Evolutionary conservation across 148 eudicot species (phyloP), one percentile per base, ranked within the genome.

Genomic region (Rhododendron henanense): DNA sequence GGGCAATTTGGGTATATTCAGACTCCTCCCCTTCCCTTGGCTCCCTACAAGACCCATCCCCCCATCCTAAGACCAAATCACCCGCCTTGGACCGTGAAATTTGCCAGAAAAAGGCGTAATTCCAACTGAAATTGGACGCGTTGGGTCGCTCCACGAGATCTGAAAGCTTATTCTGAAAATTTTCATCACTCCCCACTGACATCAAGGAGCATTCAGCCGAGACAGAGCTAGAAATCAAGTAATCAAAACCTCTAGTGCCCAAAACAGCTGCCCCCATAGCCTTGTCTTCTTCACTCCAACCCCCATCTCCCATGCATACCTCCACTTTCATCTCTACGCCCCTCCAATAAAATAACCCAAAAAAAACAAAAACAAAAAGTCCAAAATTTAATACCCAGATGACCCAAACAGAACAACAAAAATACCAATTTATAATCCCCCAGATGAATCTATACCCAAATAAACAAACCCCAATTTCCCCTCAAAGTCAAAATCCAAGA

Each of bases 41-140:
- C 91, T 97, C 99, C 85, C 99, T 90, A 85, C 99, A 97, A 84
- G 91, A 93, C 23, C 99, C 99, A 89, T 97, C 99, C 53, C 99
- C 99, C 99, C 99, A 97, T 11, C 94, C 95, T 47, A 97, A 63
- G 15, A 97, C 96, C 88, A 94, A 84, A 74, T 95, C 98, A 7
- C 99, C 98, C 0, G 92, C 80, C 82, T 85, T 92, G 9, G 99
- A 92, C 90, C 92, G 85, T 57, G 96, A 93, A 69, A 93, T 87
- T 78, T 95, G 99, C 99, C 99, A 97, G 87, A 94, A 97, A 39
- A 97, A 89, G 7, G 98, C 98, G 63, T 97, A 97, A 90, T 97
- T 97, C 99, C 99, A 97, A 81, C 94, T 90, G 55, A 95, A 97
- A 87, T 91, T 90, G 51, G 87, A 85, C 1, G 91, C 61, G 74